Conservation (phyloP, 2,329 filamentous ascomycete species). For the Fusarium pseudonygamai region DNA sequence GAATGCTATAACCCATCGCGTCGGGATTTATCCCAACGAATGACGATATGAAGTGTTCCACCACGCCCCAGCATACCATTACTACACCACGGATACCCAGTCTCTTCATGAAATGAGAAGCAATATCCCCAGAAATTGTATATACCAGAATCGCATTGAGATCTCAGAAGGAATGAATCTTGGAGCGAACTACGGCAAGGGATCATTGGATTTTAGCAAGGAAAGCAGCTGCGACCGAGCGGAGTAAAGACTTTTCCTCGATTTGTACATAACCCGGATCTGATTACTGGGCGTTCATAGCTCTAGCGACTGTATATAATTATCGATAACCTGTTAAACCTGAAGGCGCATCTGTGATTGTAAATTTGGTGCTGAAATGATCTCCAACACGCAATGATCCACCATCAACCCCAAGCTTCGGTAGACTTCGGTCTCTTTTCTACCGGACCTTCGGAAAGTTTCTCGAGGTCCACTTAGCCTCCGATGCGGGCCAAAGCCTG, state of each 20-base stretch:
- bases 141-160: background rate
- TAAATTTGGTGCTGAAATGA: background rate
- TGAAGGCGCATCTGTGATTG: background rate
- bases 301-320: background rate
- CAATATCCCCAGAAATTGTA: background rate
- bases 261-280: constrained; percentile 1
- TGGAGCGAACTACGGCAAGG: background rate
- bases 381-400: background rate
- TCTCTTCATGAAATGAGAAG: background rate
- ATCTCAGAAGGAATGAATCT: background rate
- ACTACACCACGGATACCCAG: background rate
- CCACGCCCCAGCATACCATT: background rate
- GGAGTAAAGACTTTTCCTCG: background rate
- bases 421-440: background rate
- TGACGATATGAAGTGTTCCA: background rate
- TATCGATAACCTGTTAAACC: background rate
- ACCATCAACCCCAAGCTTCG: background rate
- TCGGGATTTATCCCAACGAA: background rate
- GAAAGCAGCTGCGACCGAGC: background rate
- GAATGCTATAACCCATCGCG: background rate
- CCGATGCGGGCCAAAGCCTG: background rate
- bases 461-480: background rate
- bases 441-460: background rate
- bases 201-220: background rate
- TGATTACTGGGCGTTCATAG: background rate